Conservation (phyloP, 495 filamentous ascomycete genomes). For the Neurospora hispaniola region DNA sequence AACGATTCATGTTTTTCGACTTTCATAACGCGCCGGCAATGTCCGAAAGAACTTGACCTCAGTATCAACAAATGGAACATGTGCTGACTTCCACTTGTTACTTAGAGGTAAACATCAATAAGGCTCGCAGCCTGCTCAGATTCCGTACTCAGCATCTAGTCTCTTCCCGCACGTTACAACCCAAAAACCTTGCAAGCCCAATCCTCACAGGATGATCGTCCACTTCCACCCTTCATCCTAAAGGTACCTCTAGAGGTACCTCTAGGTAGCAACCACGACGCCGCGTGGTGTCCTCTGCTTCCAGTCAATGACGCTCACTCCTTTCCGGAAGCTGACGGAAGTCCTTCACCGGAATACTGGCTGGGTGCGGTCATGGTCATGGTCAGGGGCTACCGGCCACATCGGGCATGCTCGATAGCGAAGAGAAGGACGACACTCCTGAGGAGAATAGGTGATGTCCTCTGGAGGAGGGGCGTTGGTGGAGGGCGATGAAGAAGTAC, state of each 20-base stretch:
- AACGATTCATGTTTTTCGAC: background rate
- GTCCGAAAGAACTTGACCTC: background rate
- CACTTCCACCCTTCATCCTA: too few relatives aligned
- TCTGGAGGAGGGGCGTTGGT: slow-evolving; percentile 14
- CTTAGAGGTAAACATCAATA: background rate
- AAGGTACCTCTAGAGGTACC: too few relatives aligned
- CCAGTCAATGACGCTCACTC: background rate
- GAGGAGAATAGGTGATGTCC: background rate
- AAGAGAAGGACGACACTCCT: background rate
- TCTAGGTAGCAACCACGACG: background rate
- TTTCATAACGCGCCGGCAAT: background rate
- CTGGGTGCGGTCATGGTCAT: background rate
- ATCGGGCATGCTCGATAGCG: slow-evolving; percentile 19
- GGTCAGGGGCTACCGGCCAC: slow-evolving; percentile 15
- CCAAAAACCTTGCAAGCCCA: background rate
- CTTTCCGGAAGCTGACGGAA: background rate
- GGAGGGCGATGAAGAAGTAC: slow-evolving; percentile 57
- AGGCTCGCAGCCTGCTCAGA: background rate
- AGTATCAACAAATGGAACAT: background rate
- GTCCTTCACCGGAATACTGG: background rate
- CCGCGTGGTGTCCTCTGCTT: background rate
- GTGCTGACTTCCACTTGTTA: background rate
- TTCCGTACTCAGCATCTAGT: background rate
- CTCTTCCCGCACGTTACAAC: background rate
- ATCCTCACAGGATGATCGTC: too few relatives aligned